These are phyloP conservation scores for Pseudocercospora musae DNA, from an alignment of 2,329 filamentous ascomycete genomes.

Conservation along the genomic window DNA sequence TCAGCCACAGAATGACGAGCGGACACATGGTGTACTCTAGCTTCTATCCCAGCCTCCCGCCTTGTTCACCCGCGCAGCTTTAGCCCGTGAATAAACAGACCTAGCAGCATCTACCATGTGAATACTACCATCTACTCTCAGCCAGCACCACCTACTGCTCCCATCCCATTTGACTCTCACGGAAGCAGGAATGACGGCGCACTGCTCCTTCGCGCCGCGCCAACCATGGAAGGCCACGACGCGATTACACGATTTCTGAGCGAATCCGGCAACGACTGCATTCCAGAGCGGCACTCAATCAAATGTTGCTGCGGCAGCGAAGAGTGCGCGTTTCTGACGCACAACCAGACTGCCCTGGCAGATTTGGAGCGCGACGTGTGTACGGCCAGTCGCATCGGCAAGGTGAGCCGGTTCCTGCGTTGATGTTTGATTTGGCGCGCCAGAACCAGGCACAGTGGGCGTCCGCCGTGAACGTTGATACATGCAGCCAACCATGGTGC, in stretches of 20 bases:
- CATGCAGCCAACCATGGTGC: neutral
- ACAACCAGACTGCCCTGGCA: slow-evolving; percentile 74
- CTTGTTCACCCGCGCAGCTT: neutral
- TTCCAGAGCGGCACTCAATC: slow-evolving; percentile 16
- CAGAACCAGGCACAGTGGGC: neutral
- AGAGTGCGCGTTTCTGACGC: slow-evolving; percentile 75
- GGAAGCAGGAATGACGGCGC: slow-evolving; percentile 2
- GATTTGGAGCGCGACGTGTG: slow-evolving; percentile 83
- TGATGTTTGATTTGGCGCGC: slow-evolving; percentile 7
- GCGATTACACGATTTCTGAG: neutral
- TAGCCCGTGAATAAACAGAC: neutral
- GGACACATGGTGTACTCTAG: neutral
- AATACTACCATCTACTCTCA: neutral
- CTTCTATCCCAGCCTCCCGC: neutral
- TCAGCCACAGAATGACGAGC: neutral
- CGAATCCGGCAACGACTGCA: slow-evolving; percentile 11
- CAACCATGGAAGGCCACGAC: slow-evolving; percentile 1
- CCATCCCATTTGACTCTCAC: neutral
- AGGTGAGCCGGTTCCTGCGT: slow-evolving; percentile 67
- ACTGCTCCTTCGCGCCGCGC: neutral
- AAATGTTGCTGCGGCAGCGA: slow-evolving; percentile 79
- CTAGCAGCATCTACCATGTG: neutral
- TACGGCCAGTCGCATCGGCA: slow-evolving; percentile 80
- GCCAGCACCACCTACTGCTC: slow-evolving; percentile 1
- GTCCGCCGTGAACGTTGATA: slow-evolving; percentile 4